Evolutionary conservation across 1,284 basidiomycete species (phyloP), one percentile per base, ranked within the genome.

Genomic region (Veloporphyrellus conicus): DNA sequence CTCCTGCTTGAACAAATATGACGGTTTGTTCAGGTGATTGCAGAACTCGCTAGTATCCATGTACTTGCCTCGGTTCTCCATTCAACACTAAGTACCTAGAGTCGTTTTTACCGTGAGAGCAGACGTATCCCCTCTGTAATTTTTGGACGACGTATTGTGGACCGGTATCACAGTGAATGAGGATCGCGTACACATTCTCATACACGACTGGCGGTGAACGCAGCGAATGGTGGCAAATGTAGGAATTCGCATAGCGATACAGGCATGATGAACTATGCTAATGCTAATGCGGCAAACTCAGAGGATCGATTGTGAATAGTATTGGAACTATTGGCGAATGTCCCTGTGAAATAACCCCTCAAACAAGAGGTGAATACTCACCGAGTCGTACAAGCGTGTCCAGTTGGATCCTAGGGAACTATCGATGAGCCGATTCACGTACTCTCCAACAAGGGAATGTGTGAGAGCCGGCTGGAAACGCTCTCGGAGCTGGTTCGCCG

Each of bases 381-480:
- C 88, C 53, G 90, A 93, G 67, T 96, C 92, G 63, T 96, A 96
- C 41, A 96, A 67, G 53, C 90, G 77, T 33, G 92, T 95, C 84
- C 92, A 96, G 56, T 89, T 86, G 31, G 90, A 93, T n/a, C 90
- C 91, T 32, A 93, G 70, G 2, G 90, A 93, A 45, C 78, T 86
- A 52, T 95, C 84, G 53, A 98, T 88, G 40, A 98, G 73, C 36
- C 84, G 75, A 54, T 96, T 91, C 35, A 96, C 80, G 62, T 96
- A 86, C 42, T 94, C 91, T 50, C 87, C 90, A 37, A 94, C 86
- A 36, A 94, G 79, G 1, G 86, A 77, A 53, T 93, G 88, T 0
- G 93, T 94, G 40, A 98, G 73, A 9, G 84, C 84, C 23, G 96
- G 86, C 58, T 96, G 92, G 74, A 99, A 97, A 7, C 96, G 83